Base-by-base conservation (phyloP, 108 stramenopile genomes). In the Skeletonema costatum region DNA sequence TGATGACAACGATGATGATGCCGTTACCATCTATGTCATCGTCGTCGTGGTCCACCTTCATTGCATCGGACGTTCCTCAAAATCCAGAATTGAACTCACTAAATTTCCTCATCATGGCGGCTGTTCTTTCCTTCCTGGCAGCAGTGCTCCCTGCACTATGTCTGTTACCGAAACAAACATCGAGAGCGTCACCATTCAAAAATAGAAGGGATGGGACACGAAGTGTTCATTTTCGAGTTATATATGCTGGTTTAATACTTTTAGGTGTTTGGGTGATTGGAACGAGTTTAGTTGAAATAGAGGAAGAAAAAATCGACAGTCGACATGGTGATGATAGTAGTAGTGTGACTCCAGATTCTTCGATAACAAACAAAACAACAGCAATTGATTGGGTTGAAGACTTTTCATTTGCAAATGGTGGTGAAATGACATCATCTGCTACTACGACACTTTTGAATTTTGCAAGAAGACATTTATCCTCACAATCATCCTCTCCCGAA, bases 21-120 rank as follows among this genome's bases (percentile, higher is more conserved):
- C 10, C 11, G 12, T 3, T 60, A 31, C 60, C n/a, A 1, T 9
- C 17, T 1, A 60, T 0, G 8, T 1, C 29, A 60, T 60, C 31
- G 13, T 60, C 59, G 4, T 29, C 38, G n/a, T 19, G 32, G 38
- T 21, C 63, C 35, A 21, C 35, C 6, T 2, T 64, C 5, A 21
- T 64, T 39, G 63, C 58, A 59, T 25, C 32, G 5, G 36, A 38
- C 9, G 16, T 59, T 39, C 65, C 77, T 13, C 56, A 63, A 58
- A 62, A 41, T 51, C 75, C 70, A 48, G 66, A 67, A 56, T 50
- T 76, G 60, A 68, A 72, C 29, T 70, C 81, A 21, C 78, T 95
- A 31, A 87, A 95, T 60, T 92, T 95, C 76, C 76, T 95, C 29
- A 87, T 91, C 46, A 91, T 95, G 89, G 90, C 88, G 13, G 87